Evolutionary conservation across 2,329 filamentous ascomycete species (phyloP).

Genomic region (Fusarium redolens): DNA sequence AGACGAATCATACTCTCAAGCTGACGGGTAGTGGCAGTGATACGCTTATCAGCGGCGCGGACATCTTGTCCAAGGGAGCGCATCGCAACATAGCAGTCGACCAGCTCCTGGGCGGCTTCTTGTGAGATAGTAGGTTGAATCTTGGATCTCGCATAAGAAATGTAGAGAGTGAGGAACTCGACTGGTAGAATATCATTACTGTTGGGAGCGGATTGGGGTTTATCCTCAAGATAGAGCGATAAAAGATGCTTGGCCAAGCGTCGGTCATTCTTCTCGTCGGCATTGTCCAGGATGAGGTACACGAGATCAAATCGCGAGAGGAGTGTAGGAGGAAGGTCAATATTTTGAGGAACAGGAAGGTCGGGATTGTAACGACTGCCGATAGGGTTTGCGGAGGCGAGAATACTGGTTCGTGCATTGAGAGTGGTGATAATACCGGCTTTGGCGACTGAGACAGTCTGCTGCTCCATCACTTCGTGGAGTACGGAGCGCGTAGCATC

Average conservation of each 20-base stretch:
- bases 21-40: slow-evolving; percentile 96
- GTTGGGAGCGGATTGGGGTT: slow-evolving; percentile 82
- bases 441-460: slow-evolving; percentile 86
- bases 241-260: slow-evolving; percentile 91
- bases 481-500: slow-evolving; percentile 82
- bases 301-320: slow-evolving; percentile 97
- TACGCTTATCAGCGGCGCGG: slow-evolving; percentile 90
- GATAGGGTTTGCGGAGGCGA: slow-evolving; percentile 97
- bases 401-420: slow-evolving; percentile 93
- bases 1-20: slow-evolving; percentile 99
- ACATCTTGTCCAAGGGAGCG: slow-evolving; percentile 90
- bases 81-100: slow-evolving; percentile 92
- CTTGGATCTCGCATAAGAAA: slow-evolving; percentile 91
- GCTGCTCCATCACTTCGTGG: slow-evolving; percentile 90
- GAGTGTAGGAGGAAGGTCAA: slow-evolving; percentile 93
- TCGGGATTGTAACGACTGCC: slow-evolving; percentile 98
- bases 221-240: slow-evolving; percentile 96
- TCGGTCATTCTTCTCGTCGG: slow-evolving; percentile 90
- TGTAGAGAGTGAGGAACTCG: slow-evolving; percentile 96
- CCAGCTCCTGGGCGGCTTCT: slow-evolving; percentile 84
- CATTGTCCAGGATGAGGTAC: slow-evolving; percentile 93
- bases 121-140: slow-evolving; percentile 85
- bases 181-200: slow-evolving; percentile 85
- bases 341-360: slow-evolving; percentile 95
- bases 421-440: slow-evolving; percentile 97